A percentile compares a stretch with the other conserved stretches of the same genome.
These are phyloP conservation scores for Clavispora carvajalis DNA, from an alignment of 805 yeast species.

Conservation along the genomic window DNA sequence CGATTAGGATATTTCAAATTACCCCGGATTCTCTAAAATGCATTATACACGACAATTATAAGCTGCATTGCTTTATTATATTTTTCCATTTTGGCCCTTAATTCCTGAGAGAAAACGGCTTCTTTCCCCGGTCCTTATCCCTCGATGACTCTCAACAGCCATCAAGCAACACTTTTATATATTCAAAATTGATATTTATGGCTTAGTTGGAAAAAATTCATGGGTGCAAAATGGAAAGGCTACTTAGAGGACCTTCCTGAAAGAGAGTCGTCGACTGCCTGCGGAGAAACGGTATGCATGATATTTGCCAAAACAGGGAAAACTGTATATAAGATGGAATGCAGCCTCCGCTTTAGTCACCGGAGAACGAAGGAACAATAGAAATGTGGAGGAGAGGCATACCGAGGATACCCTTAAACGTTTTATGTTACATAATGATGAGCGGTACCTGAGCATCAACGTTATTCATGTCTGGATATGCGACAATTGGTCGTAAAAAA, in stretches of 20 bases:
- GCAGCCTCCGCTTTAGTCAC: conserved; percentile 8
- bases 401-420: not conserved
- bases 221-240: not conserved
- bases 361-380: conserved; percentile 3
- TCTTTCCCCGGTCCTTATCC: too few species aligned
- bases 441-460: not conserved
- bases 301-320: conserved; percentile 4
- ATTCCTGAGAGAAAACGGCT: too few species aligned
- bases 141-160: too few species aligned
- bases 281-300: conserved; percentile 1
- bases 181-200: too few species aligned
- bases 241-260: not conserved
- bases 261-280: not conserved
- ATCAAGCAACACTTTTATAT: too few species aligned
- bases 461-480: not conserved
- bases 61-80: too few species aligned
- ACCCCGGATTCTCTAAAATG: conserved; percentile 2
- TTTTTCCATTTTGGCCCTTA: too few species aligned
- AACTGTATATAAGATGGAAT: not conserved
- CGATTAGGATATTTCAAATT: conserved; percentile 1
- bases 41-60: not conserved
- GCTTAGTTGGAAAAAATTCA: not conserved
- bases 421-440: not conserved
- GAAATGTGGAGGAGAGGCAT: not conserved
- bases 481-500: too few species aligned